Evolutionary conservation across 2,329 filamentous ascomycete genomes (phyloP).

Genomic region (Claviceps lovelessii): DNA sequence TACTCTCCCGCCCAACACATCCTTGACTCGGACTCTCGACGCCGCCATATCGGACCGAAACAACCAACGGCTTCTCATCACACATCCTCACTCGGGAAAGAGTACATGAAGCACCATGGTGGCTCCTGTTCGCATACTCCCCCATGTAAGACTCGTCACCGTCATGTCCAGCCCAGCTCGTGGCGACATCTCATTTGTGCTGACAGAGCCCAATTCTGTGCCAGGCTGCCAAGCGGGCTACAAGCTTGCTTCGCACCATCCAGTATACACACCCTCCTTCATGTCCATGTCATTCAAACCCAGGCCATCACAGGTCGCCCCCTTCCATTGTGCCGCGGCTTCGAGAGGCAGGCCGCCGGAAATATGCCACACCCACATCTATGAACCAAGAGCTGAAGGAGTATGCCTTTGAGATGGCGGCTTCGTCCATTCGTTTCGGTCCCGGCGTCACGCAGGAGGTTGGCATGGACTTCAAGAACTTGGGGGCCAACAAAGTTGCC

Average conservation of each 20-base stretch:
- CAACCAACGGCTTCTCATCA: neutral
- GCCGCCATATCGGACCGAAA: neutral
- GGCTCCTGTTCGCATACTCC: conserved; percentile 17
- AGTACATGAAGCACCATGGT: conserved; percentile 11
- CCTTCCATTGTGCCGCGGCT: conserved; percentile 39
- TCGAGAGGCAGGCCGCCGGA: conserved; percentile 24
- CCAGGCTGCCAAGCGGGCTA: conserved; percentile 48
- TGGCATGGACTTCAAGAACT: conserved; percentile 92
- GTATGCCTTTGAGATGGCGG: conserved; percentile 98
- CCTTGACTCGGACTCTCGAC: neutral
- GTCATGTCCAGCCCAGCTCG: neutral
- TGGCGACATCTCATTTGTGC: neutral
- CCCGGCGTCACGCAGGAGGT: conserved; percentile 89
- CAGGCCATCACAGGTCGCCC: conserved; percentile 56
- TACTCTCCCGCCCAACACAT: neutral
- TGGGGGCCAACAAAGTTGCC: conserved; percentile 74
- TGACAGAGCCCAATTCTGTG: neutral
- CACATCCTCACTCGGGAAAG: neutral
- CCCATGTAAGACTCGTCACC: conserved; percentile 17
- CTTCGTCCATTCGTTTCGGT: conserved; percentile 85
- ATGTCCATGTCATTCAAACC: conserved; percentile 89
- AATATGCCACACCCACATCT: conserved; percentile 57
- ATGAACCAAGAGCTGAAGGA: conserved; percentile 55
- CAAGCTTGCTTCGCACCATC: conserved; percentile 70
- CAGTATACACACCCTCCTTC: conserved; percentile 77